Percentiles rank a stretch among this genome's conserved stretches.
Conservation (phyloP, 441 rosid species). For the Biscutella laevigata region DNA sequence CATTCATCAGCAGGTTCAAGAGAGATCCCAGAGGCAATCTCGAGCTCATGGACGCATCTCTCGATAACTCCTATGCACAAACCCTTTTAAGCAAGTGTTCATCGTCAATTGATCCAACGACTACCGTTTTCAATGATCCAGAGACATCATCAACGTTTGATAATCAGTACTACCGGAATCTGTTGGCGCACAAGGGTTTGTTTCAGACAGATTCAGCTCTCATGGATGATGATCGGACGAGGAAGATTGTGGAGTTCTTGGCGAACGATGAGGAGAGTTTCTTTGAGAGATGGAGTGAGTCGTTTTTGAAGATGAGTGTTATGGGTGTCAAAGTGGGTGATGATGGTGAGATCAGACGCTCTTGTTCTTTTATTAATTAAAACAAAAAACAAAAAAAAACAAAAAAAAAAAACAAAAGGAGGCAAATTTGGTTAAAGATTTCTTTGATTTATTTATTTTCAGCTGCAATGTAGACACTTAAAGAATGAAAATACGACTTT, state of each 20-base stretch:
- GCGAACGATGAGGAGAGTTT: conserved; percentile 52
- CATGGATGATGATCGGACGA: conserved; percentile 47
- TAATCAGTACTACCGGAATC: conserved; percentile 62
- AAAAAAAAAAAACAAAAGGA: too few species aligned
- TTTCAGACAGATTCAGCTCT: conserved; percentile 81
- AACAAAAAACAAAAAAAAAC: too few species aligned
- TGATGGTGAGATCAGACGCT: conserved; percentile 62
- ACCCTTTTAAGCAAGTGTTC: conserved; percentile 54
- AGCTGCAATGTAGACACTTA: too few species aligned
- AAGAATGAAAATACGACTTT: too few species aligned
- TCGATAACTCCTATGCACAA: conserved; percentile 47
- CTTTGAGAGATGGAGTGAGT: conserved; percentile 50
- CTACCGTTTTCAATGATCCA: conserved; percentile 53
- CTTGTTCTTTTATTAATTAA: conserved; percentile 42
- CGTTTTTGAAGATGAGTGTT: conserved; percentile 64
- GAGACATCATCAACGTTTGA: conserved; percentile 54
- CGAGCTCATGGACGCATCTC: conserved; percentile 42
- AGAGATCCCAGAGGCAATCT: conserved; percentile 48
- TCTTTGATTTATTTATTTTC: too few species aligned
- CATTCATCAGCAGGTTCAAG: conserved; percentile 61
- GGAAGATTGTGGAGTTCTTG: conserved; percentile 45
- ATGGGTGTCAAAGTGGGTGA: conserved; percentile 55
- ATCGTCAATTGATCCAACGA: conserved; percentile 29
- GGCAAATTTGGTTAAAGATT: too few species aligned
- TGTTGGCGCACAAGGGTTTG: conserved; percentile 52